These are phyloP conservation scores for Waltiozyma sp. DNA, from an alignment of 1,139 yeast genomes.

Conservation along the genomic window DNA sequence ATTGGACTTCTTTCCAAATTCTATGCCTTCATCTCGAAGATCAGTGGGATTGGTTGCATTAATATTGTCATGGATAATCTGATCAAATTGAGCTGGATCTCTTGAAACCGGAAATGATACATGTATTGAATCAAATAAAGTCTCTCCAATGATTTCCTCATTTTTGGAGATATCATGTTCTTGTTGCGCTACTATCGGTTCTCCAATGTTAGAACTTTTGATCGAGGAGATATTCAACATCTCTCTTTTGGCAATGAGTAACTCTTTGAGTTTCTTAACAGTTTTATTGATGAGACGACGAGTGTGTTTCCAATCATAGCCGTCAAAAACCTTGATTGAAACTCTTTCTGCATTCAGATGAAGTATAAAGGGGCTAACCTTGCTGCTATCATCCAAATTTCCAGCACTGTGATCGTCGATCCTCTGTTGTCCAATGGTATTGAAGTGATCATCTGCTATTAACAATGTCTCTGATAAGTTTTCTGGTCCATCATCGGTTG, in stretches of 20 bases:
- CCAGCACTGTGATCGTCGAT: not conserved
- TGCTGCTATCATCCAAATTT: not conserved
- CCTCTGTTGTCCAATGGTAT: not conserved
- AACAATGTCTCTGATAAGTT: not conserved
- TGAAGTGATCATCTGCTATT: not conserved
- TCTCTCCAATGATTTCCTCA: slow-evolving; percentile 40
- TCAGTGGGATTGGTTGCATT: slow-evolving; percentile 6
- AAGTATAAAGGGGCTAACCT: slow-evolving; percentile 5
- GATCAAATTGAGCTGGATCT: slow-evolving; percentile 35
- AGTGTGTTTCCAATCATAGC: slow-evolving; percentile 86
- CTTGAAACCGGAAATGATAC: slow-evolving; percentile 43
- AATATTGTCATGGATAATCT: not conserved
- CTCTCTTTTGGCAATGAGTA: slow-evolving; percentile 24
- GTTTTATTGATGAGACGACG: slow-evolving; percentile 54
- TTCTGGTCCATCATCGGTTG: not conserved
- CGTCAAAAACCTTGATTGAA: slow-evolving; percentile 62
- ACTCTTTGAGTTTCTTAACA: slow-evolving; percentile 47
- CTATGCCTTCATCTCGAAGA: slow-evolving; percentile 9
- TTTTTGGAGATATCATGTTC: slow-evolving; percentile 7
- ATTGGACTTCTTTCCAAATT: slow-evolving; percentile 15
- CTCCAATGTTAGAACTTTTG: not conserved
- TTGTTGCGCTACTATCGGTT: too few relatives aligned
- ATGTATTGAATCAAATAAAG: slow-evolving; percentile 64
- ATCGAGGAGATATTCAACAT: not conserved
- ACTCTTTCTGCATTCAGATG: slow-evolving; percentile 21